Conservation (phyloP, 176 grass and related monocot genomes). For the Dendrocalamus sinicus region DNA sequence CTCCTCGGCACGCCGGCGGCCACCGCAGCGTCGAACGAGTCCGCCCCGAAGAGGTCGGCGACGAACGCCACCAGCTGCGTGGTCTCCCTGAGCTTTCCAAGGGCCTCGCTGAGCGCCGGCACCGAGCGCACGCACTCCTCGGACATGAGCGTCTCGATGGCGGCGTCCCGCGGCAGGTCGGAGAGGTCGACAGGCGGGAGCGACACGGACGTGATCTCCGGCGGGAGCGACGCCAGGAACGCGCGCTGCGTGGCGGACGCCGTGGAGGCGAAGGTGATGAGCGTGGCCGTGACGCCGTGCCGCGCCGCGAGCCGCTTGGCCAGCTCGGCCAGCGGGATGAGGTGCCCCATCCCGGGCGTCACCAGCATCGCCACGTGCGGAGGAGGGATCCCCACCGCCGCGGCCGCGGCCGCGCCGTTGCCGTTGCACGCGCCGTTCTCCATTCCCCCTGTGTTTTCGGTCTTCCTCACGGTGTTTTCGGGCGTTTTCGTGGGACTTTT, state of each 20-base stretch:
- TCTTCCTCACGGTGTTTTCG: too few species aligned
- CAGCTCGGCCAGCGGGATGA: neutral
- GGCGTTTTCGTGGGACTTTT: neutral
- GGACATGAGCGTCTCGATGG: constrained; percentile 63
- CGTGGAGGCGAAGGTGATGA: constrained; percentile 35
- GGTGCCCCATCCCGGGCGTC: constrained; percentile 64
- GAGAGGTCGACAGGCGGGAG: constrained; percentile 53
- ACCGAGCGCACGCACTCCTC: constrained; percentile 22
- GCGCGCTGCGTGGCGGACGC: constrained; percentile 44
- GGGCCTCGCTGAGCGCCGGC: neutral
- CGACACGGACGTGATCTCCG: constrained; percentile 26
- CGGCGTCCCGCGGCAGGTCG: constrained; percentile 37
- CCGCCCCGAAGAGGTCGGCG: constrained; percentile 61
- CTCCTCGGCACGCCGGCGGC: constrained; percentile 29
- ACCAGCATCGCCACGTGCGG: constrained; percentile 55
- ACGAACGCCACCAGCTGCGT: constrained; percentile 55
- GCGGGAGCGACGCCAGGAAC: constrained; percentile 40
- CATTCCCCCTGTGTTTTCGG: too few species aligned
- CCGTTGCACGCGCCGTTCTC: neutral
- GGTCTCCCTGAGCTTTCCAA: neutral
- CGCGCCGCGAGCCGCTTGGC: too few species aligned
- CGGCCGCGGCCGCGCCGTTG: too few species aligned
- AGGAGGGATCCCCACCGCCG: neutral
- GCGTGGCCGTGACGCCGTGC: too few species aligned
- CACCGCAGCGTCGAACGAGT: constrained; percentile 52